A percentile compares a stretch with the other conserved stretches of the same genome.
phyloP scores from a whole-genome alignment of 371 early-diverging fungal genomes.

The Mortierella sp. region DNA sequence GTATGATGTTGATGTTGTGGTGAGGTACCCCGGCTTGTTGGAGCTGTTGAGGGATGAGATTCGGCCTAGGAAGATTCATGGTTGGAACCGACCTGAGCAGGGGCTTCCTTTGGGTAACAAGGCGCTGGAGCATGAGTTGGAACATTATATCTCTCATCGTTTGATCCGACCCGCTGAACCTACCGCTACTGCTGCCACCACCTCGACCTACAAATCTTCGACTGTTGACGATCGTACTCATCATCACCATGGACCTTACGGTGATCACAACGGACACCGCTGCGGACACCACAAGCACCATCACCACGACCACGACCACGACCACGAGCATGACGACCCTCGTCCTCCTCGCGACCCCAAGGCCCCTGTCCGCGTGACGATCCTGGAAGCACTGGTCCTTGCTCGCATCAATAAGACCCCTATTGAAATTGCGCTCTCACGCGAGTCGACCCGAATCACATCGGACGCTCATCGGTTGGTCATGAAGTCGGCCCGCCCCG shows the following conservation, averaged over 20 bases:
- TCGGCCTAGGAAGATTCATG: slow-evolving; percentile 57
- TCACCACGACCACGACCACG: slow-evolving; percentile 1
- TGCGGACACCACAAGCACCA: slow-evolving; percentile 17
- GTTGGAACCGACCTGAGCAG: slow-evolving; percentile 46
- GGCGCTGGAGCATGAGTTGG: slow-evolving; percentile 40
- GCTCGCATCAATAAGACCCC: slow-evolving; percentile 68
- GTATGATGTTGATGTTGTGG: slow-evolving; percentile 67
- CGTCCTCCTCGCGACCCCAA: slow-evolving; percentile 20
- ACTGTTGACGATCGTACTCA: neutral
- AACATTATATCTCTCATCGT: slow-evolving; percentile 50
- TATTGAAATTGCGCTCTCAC: slow-evolving; percentile 64
- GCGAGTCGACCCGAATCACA: slow-evolving; percentile 56
- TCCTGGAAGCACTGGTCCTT: slow-evolving; percentile 61
- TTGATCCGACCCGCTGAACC: slow-evolving; percentile 18
- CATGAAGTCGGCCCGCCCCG: slow-evolving; percentile 61
- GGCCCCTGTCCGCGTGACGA: slow-evolving; percentile 21
- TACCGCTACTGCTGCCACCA: neutral
- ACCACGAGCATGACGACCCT: slow-evolving; percentile 14
- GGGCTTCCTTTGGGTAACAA: slow-evolving; percentile 29
- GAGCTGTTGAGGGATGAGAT: slow-evolving; percentile 37
- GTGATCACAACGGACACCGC: slow-evolving; percentile 43
- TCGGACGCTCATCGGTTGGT: slow-evolving; percentile 68
- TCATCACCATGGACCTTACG: slow-evolving; percentile 50
- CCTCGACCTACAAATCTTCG: too few species aligned
- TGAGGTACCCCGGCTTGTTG: slow-evolving; percentile 56